phyloP scores from a whole-genome alignment of 1,139 yeast genomes.

The Schwanniomyces etchellsii region DNA sequence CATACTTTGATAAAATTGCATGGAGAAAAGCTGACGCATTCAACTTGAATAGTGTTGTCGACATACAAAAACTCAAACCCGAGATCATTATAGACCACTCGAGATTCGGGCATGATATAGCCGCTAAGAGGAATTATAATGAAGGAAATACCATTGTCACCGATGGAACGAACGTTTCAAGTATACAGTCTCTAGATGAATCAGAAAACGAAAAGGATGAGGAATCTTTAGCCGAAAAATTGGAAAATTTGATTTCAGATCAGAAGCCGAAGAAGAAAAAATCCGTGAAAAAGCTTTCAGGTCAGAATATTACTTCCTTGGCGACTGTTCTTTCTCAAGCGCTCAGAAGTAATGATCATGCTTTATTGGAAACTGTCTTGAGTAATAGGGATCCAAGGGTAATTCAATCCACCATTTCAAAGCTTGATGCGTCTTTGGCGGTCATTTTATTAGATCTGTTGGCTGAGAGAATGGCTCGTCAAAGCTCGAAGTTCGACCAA shows the following conservation, averaged over 20 bases:
- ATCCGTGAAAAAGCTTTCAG: constrained; percentile 20
- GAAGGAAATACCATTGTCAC: constrained; percentile 65
- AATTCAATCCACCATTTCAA: constrained; percentile 65
- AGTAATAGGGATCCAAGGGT: constrained; percentile 68
- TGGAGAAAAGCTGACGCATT: constrained; percentile 42
- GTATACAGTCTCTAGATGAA: constrained; percentile 41
- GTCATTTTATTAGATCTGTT: constrained; percentile 72
- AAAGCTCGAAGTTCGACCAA: constrained; percentile 59
- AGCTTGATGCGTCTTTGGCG: constrained; percentile 68
- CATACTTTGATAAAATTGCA: constrained; percentile 55
- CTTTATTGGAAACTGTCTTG: constrained; percentile 74
- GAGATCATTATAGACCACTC: constrained; percentile 32
- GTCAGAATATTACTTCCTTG: constrained; percentile 51
- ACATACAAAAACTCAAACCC: constrained; percentile 36
- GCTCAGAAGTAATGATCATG: constrained; percentile 63
- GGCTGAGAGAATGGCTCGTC: constrained; percentile 78
- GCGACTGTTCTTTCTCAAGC: constrained; percentile 68
- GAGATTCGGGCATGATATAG: constrained; percentile 58
- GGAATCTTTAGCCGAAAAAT: constrained; percentile 57
- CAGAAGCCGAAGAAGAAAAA: constrained; percentile 20
- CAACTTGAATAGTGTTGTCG: constrained; percentile 18
- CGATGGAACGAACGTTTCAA: constrained; percentile 59
- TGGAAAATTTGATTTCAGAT: constrained; percentile 37
- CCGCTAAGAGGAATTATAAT: constrained; percentile 62
- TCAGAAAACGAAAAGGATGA: constrained; percentile 33